Evolutionary conservation across 768 basidiomycete species (phyloP).

Genomic region (Amanita muscaria): DNA sequence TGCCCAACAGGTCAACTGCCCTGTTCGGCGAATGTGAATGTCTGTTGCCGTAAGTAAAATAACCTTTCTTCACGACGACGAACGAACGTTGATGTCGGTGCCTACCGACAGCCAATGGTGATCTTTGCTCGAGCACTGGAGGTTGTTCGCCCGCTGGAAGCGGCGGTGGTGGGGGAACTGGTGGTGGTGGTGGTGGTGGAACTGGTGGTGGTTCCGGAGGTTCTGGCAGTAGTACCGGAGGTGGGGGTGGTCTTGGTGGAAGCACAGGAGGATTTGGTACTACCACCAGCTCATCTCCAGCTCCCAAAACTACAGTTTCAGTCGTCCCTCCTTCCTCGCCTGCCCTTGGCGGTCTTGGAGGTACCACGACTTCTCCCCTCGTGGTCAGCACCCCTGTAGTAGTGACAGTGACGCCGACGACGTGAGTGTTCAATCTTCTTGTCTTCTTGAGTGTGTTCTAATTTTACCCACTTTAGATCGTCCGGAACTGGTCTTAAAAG

Average conservation of each 20-base stretch:
- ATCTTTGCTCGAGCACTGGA: not conserved
- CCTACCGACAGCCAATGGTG: not conserved
- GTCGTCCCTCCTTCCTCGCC: conserved; percentile 5
- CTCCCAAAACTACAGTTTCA: too few species aligned
- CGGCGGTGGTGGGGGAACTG: not conserved
- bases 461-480: too few species aligned
- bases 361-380: too few species aligned
- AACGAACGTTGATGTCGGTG: not conserved
- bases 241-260: too few species aligned
- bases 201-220: not conserved
- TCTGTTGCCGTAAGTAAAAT: too few species aligned
- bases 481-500: conserved; percentile 4
- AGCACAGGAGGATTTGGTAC: not conserved
- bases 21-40: not conserved
- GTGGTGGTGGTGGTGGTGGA: not conserved
- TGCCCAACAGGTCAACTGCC: not conserved
- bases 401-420: too few species aligned
- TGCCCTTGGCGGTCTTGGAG: too few species aligned
- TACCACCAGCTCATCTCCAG: not conserved
- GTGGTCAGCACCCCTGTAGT: too few species aligned
- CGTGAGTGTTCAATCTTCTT: too few species aligned
- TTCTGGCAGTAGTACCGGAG: too few species aligned
- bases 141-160: not conserved
- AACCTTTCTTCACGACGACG: too few species aligned
- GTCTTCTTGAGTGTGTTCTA: too few species aligned